phyloP scores from a whole-genome alignment of 2,329 filamentous ascomycete genomes.

The Aspergillus intermedius region DNA sequence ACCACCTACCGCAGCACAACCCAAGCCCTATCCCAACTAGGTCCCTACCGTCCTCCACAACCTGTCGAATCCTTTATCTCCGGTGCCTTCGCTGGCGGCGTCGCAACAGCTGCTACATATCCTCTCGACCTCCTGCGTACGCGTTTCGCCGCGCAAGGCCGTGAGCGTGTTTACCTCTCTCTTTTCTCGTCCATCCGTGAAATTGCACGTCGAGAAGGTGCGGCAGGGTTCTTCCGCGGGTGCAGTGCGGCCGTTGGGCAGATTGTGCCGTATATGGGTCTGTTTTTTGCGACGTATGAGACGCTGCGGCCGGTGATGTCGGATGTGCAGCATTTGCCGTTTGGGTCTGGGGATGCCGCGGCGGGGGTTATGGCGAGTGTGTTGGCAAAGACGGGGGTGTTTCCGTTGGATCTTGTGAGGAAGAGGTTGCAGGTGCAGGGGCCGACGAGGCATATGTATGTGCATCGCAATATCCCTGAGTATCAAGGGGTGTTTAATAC shows the following conservation, averaged over 20 bases:
- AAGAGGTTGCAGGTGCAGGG: conserved; percentile 95
- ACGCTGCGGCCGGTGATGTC: conserved; percentile 56
- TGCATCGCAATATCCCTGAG: conserved; percentile 80
- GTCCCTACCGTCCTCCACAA: conserved; percentile 51
- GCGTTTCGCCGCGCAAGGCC: conserved; percentile 91
- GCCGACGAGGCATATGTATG: conserved; percentile 70
- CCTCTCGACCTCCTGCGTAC: conserved; percentile 89
- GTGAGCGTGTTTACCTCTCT: conserved; percentile 67
- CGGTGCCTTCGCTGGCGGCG: conserved; percentile 74
- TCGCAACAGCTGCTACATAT: conserved; percentile 79
- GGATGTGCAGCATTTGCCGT: conserved; percentile 46
- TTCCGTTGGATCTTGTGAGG: conserved; percentile 84
- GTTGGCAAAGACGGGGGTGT: conserved; percentile 79
- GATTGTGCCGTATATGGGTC: conserved; percentile 93
- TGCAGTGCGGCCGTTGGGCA: conserved; percentile 73
- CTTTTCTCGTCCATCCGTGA: conserved; percentile 62
- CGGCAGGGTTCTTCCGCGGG: conserved; percentile 78
- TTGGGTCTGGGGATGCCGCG: conserved; percentile 73
- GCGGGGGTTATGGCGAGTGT: conserved; percentile 76
- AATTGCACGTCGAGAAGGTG: conserved; percentile 70
- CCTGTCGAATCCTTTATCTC: conserved; percentile 73
- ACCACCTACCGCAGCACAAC: conserved; percentile 73
- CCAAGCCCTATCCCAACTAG: conserved; percentile 55
- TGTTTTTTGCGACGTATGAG: conserved; percentile 92
- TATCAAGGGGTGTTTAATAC: conserved; percentile 65